Conservation (phyloP, 495 filamentous ascomycete species). For the Penicillium cataractarum region DNA sequence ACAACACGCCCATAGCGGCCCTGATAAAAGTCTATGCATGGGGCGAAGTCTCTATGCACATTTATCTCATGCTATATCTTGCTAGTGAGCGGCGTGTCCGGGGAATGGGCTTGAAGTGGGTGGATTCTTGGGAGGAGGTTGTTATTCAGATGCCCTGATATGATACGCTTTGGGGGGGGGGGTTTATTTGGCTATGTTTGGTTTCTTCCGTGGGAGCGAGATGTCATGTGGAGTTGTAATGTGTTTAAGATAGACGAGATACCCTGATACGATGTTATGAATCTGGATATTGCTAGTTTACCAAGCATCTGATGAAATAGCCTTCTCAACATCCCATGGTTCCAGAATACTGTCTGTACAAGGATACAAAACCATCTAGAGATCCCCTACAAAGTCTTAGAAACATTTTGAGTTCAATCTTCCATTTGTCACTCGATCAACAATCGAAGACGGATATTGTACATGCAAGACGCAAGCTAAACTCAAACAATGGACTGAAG, state of each 20-base stretch:
- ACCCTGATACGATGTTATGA: not conserved
- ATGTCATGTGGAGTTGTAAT: not conserved
- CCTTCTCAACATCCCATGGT: too few relatives aligned
- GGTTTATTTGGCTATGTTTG: not conserved
- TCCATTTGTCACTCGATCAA: slow-evolving; percentile 10
- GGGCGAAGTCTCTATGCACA: slow-evolving; percentile 62
- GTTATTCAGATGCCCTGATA: slow-evolving; percentile 49
- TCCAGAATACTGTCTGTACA: too few relatives aligned
- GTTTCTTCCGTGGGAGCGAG: too few relatives aligned
- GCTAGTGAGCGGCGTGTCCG: slow-evolving; percentile 61
- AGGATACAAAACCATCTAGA: not conserved
- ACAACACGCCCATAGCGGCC: not conserved
- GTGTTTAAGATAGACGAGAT: not conserved
- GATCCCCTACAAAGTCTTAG: too few relatives aligned
- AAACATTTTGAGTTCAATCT: too few relatives aligned
- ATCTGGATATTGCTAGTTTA: not conserved
- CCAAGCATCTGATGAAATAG: too few relatives aligned
- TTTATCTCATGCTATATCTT: slow-evolving; percentile 68
- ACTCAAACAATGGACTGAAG: not conserved
- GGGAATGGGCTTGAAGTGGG: slow-evolving; percentile 58
- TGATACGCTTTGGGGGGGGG: too few relatives aligned
- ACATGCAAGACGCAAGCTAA: slow-evolving; percentile 19
- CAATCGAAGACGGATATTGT: slow-evolving; percentile 20
- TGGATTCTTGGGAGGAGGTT: slow-evolving; percentile 54
- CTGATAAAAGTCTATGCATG: slow-evolving; percentile 65